Base-by-base conservation (phyloP, 2,329 filamentous ascomycete genomes). In the Westerdykella aurantiaca region DNA sequence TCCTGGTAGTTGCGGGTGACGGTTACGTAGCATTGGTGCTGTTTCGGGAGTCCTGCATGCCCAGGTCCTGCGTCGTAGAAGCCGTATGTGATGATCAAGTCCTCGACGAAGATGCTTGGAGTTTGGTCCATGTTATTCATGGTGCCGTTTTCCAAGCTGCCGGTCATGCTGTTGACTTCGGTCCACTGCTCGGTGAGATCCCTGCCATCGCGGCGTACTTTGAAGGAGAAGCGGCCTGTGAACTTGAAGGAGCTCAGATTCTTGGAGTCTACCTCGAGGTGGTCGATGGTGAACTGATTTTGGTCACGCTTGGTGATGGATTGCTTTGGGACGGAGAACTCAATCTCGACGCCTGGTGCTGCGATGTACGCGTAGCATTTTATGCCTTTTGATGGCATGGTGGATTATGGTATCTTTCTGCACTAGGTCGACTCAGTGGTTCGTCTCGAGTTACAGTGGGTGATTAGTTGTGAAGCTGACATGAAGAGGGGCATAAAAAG, bases 31-130 rank as follows among this genome's bases (percentile, higher is more conserved):
- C 51, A 70, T 50, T 45, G 74, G 67, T 63, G 75, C 65, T 50
- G 67, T 62, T 43, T 75, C 55, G 43, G 61, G 21, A 77, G 63
- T 2, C 69, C 66, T 2, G 65, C 68, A 3, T 64, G 55, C 1
- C 73, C 73, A 1, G 63, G 58, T 6, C 73, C 74, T 4, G 73
- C 69, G 42, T 74, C 71, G 51, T 77, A 77, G 46, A 76, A 71
- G 9, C 73, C 72, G 46, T 73, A 77, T 0, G 59, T 57, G 14
- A 75, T 61, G 4, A 73, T 66, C 13, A 73, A 33, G 38, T 69
- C 60, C 34, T 66, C 58, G 5, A 46, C 43, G 38, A 66, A 55
- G 22, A 66, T 48, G n/a, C 55, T 51, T 1, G 52, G 52, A 2
- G 61, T 64, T 22, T 63, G 49, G 21, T 58, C 54, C 54, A 64